phyloP scores from a whole-genome alignment of 1,139 yeast species.

The Candida gigantensis region DNA sequence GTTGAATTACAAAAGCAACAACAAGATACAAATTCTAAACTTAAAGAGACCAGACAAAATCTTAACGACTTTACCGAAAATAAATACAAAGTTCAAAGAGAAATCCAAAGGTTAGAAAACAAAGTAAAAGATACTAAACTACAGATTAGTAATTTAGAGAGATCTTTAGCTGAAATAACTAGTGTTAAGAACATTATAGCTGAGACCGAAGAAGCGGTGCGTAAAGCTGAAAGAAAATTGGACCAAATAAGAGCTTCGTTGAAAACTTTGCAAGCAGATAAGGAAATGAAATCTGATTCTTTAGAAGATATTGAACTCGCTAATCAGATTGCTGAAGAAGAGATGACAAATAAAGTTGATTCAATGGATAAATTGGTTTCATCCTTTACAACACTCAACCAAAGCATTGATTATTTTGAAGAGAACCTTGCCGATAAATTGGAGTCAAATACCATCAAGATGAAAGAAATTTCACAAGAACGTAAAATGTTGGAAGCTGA shows the following conservation, averaged over 20 bases:
- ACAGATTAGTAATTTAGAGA: conserved; percentile 56
- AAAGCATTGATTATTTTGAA: conserved; percentile 23
- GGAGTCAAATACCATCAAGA: conserved; percentile 20
- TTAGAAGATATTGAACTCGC: conserved; percentile 23
- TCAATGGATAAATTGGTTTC: conserved; percentile 4
- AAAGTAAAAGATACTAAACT: conserved; percentile 59
- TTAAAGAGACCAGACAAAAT: conserved; percentile 47
- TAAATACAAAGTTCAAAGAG: conserved; percentile 51
- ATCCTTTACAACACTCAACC: conserved; percentile 13
- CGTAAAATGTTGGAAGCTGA: conserved; percentile 10
- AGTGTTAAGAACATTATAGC: conserved; percentile 19
- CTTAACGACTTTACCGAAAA: conserved; percentile 47
- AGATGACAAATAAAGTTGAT: conserved; percentile 11
- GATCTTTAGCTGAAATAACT: conserved; percentile 42
- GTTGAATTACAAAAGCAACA: conserved; percentile 57
- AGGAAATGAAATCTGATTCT: conserved; percentile 22
- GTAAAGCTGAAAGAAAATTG: conserved; percentile 16
- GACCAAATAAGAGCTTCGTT: conserved; percentile 18
- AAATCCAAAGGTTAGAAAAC: conserved; percentile 50
- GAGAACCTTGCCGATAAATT: conserved; percentile 18
- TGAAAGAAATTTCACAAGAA: conserved; percentile 12
- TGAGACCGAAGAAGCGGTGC: conserved; percentile 21
- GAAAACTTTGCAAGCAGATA: conserved; percentile 13
- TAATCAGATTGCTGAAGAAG: conserved; percentile 21
- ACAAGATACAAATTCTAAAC: conserved; percentile 38